Conservation (phyloP, 345 rosid genomes). For the Acer saccharum region DNA sequence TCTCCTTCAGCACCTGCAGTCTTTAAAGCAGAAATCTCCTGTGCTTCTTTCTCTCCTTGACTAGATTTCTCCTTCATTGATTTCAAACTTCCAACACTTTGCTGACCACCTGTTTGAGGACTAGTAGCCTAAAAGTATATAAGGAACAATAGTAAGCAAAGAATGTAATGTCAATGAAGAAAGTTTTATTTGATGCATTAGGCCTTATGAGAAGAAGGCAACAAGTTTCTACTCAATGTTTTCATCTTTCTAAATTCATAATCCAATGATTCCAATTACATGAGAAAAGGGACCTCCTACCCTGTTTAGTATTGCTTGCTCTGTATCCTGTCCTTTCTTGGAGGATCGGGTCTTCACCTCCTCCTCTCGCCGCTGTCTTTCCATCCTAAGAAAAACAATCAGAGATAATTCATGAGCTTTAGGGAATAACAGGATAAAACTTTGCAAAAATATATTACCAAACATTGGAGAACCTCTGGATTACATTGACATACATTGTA, state of each 20-base stretch:
- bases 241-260: constrained; percentile 7
- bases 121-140: constrained; percentile 70
- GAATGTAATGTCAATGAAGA: constrained; percentile 2
- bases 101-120: constrained; percentile 80
- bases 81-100: constrained; percentile 75
- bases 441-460: neutral
- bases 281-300: constrained; percentile 36
- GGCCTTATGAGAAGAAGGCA: neutral
- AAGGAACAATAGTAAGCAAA: constrained; percentile 13
- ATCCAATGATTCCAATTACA: constrained; percentile 8
- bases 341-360: constrained; percentile 83
- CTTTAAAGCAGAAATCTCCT: constrained; percentile 68
- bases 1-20: constrained; percentile 81
- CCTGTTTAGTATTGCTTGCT: constrained; percentile 75
- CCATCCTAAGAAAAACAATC: constrained; percentile 60
- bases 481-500: neutral
- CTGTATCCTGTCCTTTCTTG: constrained; percentile 78
- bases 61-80: constrained; percentile 74
- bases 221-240: neutral
- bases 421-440: neutral
- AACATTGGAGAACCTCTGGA: neutral
- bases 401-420: neutral
- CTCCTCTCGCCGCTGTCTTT: constrained; percentile 95
- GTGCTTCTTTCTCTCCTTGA: constrained; percentile 58
- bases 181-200: neutral